Conservation (phyloP, 2,329 filamentous ascomycete species). For the Aphanocladium album region DNA sequence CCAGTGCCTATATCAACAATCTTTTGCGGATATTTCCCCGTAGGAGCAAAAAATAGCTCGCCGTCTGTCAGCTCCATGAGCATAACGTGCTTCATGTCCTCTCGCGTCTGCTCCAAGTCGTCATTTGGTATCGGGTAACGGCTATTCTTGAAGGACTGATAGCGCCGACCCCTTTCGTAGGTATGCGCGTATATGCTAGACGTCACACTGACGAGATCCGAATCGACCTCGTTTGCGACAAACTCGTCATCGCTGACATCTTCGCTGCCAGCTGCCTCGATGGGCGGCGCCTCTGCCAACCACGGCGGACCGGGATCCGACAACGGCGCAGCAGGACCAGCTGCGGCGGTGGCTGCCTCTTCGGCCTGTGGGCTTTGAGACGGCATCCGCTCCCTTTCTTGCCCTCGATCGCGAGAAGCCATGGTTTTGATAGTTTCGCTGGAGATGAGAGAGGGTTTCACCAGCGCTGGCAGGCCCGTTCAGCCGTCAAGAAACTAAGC, state of each 20-base stretch:
- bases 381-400: not conserved
- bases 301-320: not conserved
- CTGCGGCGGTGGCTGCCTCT: not conserved
- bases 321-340: not conserved
- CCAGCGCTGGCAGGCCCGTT: not conserved
- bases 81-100: conserved; percentile 41
- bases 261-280: conserved; percentile 3
- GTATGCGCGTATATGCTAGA: conserved; percentile 31
- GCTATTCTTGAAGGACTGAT: conserved; percentile 39
- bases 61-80: conserved; percentile 40
- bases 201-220: conserved; percentile 18
- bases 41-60: conserved; percentile 35
- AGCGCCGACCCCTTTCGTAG: conserved; percentile 31
- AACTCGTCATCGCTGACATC: conserved; percentile 11
- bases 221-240: conserved; percentile 6
- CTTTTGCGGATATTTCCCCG: conserved; percentile 34
- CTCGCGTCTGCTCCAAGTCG: conserved; percentile 38
- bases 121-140: conserved; percentile 46
- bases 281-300: conserved; percentile 1
- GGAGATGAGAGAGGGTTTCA: not conserved
- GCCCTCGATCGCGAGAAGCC: not conserved
- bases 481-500: not conserved
- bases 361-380: not conserved
- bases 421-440: not conserved
- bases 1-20: conserved; percentile 47